Base-by-base conservation (phyloP, 192 early-diverging fungal genomes). In the Backusella morwellensis region DNA sequence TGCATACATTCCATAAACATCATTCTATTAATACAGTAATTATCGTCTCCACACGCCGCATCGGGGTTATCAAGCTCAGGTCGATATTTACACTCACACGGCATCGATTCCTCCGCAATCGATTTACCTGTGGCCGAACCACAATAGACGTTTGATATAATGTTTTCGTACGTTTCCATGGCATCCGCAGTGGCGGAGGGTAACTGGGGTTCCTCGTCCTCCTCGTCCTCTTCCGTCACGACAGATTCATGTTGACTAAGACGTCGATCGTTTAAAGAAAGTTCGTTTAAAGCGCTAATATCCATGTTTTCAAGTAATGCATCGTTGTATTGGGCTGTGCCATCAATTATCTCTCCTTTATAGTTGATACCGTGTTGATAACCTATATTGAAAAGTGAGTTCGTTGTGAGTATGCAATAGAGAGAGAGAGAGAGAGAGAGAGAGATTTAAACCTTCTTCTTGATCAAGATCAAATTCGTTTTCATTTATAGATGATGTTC, bases 1-100 rank as follows among this genome's bases (percentile, higher is more conserved):
- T 89, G 90, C 44, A 91, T 91, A 83, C 97, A 99, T 81, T 99
- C 97, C 74, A 97, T 94, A 70, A 92, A 93, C 29, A 97, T 82
- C 72, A 93, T 89, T 50, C 95, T 87, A 80, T 99, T 99, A 76
- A 99, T 97, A 82, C 98, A 99, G 68, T 92, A 88, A 17, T 93
- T 90, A 75, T 87, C 86, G 35, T 92, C 92, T 40, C 98, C 98
- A 82, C 98, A 99, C 17, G 98, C 97, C 35, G 79, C 87, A 47
- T 78, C 85, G 42, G 85, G 91, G 79, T 84, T 81, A 80, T 88
- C 89, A 35, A 73, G 82, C 40, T 89, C 87, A 40, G 90, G 86
- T 35, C 91, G 88, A 74, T 88, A 94, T 82, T 87, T 88, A 83
- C 94, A 96, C 74, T 91, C 88, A 82, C 95, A 96, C 2, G 89